Evolutionary conservation across 140 eudicot genomes (phyloP).

Genomic region (Artemisia princeps): DNA sequence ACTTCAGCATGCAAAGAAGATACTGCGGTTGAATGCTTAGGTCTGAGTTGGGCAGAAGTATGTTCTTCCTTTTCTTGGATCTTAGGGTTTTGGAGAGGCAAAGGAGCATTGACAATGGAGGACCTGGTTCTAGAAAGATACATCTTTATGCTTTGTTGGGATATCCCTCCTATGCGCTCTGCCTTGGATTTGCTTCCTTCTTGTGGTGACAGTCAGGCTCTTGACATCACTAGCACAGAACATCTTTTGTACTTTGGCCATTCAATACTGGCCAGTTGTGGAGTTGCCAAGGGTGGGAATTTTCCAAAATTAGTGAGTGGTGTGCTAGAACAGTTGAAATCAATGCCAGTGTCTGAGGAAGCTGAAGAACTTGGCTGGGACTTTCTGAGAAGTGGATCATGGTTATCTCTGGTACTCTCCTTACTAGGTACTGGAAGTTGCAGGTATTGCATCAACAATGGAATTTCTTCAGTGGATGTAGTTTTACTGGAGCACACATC

Average conservation of each 20-base stretch:
- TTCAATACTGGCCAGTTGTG: constrained; percentile 41
- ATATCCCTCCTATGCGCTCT: constrained; percentile 48
- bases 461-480: constrained; percentile 24
- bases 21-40: constrained; percentile 39
- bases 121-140: constrained; percentile 79
- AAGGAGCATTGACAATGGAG: constrained; percentile 53
- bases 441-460: constrained; percentile 36
- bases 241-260: constrained; percentile 55
- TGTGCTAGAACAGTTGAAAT: constrained; percentile 59
- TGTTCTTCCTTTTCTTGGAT: constrained; percentile 54
- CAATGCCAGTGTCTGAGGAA: constrained; percentile 35
- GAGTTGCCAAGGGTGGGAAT: constrained; percentile 23
- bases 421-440: constrained; percentile 45
- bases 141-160: constrained; percentile 87
- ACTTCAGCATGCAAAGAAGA: constrained; percentile 51
- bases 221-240: constrained; percentile 41
- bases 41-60: constrained; percentile 51
- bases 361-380: constrained; percentile 61
- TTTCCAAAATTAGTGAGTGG: constrained; percentile 36
- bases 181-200: constrained; percentile 29
- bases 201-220: constrained; percentile 33
- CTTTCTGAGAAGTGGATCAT: constrained; percentile 69
- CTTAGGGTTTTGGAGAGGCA: constrained; percentile 72
- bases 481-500: constrained; percentile 37
- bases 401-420: constrained; percentile 67